Evolutionary conservation across 768 basidiomycete genomes (phyloP), one percentile per base, ranked within the genome.

Genomic region (Steccherinum ochraceum): DNA sequence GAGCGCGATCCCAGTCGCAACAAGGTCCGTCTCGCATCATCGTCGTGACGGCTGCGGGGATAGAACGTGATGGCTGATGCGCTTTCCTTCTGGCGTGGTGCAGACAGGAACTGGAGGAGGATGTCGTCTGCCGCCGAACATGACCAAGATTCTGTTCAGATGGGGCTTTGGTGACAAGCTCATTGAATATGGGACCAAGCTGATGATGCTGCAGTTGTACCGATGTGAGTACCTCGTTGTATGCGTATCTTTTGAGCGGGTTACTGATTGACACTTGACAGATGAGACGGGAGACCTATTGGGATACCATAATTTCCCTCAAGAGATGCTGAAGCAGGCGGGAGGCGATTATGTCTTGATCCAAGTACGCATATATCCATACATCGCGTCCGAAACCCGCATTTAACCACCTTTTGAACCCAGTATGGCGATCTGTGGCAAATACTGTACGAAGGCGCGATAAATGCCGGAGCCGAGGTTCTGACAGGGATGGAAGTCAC

Each of bases 351-450:
- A 73, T 59, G 69, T 69, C 59, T 74, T 68, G 51, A 72, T 73
- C 56, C 71, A 76, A 52, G 79, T 78, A 57, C 54, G 74, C 66
- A 40, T 12, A 25, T 16, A 24, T 18, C 24, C 27, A 10, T 5
- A 12, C n/a, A n/a, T 16, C 24, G 45, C 40, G 24, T 16, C 19
- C 24, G 16, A 7, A 20, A n/a, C 48, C 19, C 41, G 11, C 7
- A 43, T 19, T 18, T 7, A 35, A 7, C 30, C 30, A 35, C 21
- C 19, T 43, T 43, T n/a, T 39, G 35, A 39, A 11, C 45, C 24
- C 52, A 83, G 79, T 76, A 81, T 57, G 71, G 68, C 16, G 77
- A 81, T 51, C 62, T 85, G 18, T 70, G 76, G 48, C 59, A 60
- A 3, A 58, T 80, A 55, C 59, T 84, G 3, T 69, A 71, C 42